Evolutionary conservation across 768 basidiomycete species (phyloP), one percentile per base, ranked within the genome.

Genomic region (Auriculariales sp.): DNA sequence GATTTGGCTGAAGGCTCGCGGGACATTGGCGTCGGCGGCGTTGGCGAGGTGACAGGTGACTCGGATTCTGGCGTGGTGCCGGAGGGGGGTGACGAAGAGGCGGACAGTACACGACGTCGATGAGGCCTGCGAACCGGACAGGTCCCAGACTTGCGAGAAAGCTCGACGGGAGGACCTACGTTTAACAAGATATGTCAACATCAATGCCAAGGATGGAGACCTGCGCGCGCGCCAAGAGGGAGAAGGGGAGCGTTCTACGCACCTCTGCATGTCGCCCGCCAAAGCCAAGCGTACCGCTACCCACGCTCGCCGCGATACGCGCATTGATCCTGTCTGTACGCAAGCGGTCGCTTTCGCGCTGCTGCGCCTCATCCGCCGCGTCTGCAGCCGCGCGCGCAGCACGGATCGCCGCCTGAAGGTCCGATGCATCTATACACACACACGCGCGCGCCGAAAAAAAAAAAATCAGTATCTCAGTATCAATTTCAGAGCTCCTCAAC

Each of bases 21-120:
- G n/a, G n/a, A n/a, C n/a, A n/a, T n/a, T n/a, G n/a, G n/a, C n/a
- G n/a, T n/a, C n/a, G n/a, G n/a, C n/a, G n/a, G n/a, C n/a, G n/a
- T n/a, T n/a, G n/a, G n/a, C n/a, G n/a, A n/a, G n/a, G n/a, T n/a
- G n/a, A n/a, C n/a, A n/a, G n/a, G 87, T 89, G 53, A 84, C 82
- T 61, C 74, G 79, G 56, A 84, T 71, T 28, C 73, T 77, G 46
- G 71, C 67, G 4, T 61, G 64, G 56, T 59, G 71, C 34, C 62
- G 68, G 66, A 67, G 56, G 2, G 74, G 66, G 30, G 71, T 70
- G 39, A 66, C 56, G n/a, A 68, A 63, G 36, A 72, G 72, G 53
- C 79, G 15, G 75, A 58, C 86, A 80, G 55, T 68, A 63, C n/a
- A 97, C 77, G 49, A 93, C 85, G 59, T 97, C 93, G 52, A 98